Conservation (phyloP, 2,329 filamentous ascomycete species). For the Clonostachys chloroleuca region DNA sequence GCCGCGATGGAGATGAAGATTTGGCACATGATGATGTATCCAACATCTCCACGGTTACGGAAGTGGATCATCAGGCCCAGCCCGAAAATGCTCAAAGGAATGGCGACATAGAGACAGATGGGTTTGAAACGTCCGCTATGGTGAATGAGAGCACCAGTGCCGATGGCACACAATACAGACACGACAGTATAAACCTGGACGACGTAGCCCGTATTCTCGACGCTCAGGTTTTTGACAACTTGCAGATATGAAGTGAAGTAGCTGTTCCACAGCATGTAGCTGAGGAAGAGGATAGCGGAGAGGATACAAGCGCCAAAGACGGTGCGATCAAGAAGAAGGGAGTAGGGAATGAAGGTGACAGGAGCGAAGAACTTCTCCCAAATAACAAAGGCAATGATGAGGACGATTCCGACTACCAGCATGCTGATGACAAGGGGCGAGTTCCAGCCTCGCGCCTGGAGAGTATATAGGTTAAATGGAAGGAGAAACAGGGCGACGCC, state of each 20-base stretch:
- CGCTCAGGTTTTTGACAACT: conserved; percentile 27
- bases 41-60: conserved; percentile 42
- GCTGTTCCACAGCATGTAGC: conserved; percentile 27
- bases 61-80: conserved; percentile 56
- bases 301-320: conserved; percentile 29
- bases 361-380: conserved; percentile 33
- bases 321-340: conserved; percentile 26
- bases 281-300: conserved; percentile 27
- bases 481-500: conserved; percentile 65
- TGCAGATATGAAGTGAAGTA: conserved; percentile 34
- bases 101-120: conserved; percentile 36
- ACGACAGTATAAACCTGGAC: conserved; percentile 29
- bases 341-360: conserved; percentile 30
- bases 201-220: conserved; percentile 29
- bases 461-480: conserved; percentile 55
- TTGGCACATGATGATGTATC: conserved; percentile 56
- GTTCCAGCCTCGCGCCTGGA: conserved; percentile 34
- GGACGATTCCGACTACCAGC: conserved; percentile 47
- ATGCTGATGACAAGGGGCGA: conserved; percentile 46
- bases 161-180: conserved; percentile 23
- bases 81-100: conserved; percentile 52
- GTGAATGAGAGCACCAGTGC: conserved; percentile 28
- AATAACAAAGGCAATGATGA: conserved; percentile 28
- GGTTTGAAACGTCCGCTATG: conserved; percentile 43
- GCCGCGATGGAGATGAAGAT: conserved; percentile 58